A percentile compares a stretch with the other conserved stretches of the same genome.
Evolutionary conservation across 1,284 basidiomycete genomes (phyloP).

Genomic region (Ustilago hordei): DNA sequence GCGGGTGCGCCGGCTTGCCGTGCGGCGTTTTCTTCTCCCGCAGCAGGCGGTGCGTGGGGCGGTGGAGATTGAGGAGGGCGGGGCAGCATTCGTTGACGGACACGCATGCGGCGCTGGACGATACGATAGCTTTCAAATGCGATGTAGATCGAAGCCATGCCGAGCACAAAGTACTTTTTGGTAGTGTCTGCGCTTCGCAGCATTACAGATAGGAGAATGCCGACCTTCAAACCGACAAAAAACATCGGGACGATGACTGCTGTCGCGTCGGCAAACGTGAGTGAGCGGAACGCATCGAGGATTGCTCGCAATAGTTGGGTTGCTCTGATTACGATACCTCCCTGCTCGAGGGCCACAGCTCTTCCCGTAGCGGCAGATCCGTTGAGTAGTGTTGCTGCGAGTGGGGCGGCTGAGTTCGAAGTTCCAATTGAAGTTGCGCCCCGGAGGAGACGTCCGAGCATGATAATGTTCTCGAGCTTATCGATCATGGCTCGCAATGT

Average conservation of each 20-base stretch:
- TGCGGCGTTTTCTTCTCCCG: neutral
- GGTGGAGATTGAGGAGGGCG: neutral
- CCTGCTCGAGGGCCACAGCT: conserved; percentile 13
- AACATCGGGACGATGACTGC: conserved; percentile 45
- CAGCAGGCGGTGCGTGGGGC: neutral
- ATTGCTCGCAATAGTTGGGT: neutral
- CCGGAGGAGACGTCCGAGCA: conserved; percentile 26
- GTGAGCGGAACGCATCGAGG: conserved; percentile 1
- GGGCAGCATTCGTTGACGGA: conserved; percentile 18
- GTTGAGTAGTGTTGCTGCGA: neutral
- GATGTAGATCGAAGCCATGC: conserved; percentile 42
- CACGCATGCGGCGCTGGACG: conserved; percentile 31
- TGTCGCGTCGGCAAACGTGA: conserved; percentile 33
- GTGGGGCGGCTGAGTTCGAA: neutral
- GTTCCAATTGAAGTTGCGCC: neutral
- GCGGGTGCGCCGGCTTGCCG: neutral
- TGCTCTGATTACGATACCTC: neutral
- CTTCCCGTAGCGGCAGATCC: conserved; percentile 2
- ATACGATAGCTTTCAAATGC: conserved; percentile 45
- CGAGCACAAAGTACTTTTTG: conserved; percentile 47
- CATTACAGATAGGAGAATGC: conserved; percentile 54
- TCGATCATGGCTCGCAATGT: conserved; percentile 26
- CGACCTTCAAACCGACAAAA: conserved; percentile 52
- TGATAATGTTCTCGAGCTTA: conserved; percentile 39
- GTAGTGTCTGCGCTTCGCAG: conserved; percentile 36